Conservation (phyloP, 495 filamentous ascomycete species). For the Lasiosphaeria hispida region DNA sequence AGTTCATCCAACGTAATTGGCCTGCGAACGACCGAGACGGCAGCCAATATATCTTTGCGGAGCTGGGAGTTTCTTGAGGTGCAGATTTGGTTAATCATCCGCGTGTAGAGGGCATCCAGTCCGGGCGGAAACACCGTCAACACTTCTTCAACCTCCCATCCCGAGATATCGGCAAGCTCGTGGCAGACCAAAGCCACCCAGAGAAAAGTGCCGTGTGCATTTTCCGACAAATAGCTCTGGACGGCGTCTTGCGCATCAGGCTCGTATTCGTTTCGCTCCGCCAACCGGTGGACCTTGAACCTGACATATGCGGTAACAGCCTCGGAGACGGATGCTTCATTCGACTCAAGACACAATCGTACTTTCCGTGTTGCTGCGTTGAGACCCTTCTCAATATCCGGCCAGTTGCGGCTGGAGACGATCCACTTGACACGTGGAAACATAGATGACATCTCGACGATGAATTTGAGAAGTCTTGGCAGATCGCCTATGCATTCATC, state of each 20-base stretch:
- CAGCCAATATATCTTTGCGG: slow-evolving; percentile 20
- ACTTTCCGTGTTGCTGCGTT: slow-evolving; percentile 7
- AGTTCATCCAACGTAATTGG: slow-evolving; percentile 25
- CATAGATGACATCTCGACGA: slow-evolving; percentile 17
- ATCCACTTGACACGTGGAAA: slow-evolving; percentile 36
- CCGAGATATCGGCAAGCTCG: slow-evolving; percentile 14
- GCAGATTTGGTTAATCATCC: slow-evolving; percentile 24
- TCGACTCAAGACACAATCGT: slow-evolving; percentile 32
- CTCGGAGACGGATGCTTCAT: slow-evolving; percentile 15
- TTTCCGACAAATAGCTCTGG: slow-evolving; percentile 12
- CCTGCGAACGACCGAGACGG: slow-evolving; percentile 10
- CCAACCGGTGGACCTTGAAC: slow-evolving; percentile 28
- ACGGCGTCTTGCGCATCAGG: slow-evolving; percentile 20
- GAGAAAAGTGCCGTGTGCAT: slow-evolving; percentile 33
- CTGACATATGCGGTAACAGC: slow-evolving; percentile 34
- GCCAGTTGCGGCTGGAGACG: slow-evolving; percentile 40
- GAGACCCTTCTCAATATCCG: slow-evolving; percentile 31
- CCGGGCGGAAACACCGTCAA: slow-evolving; percentile 16
- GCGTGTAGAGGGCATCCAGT: slow-evolving; percentile 20
- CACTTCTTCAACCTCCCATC: neutral
- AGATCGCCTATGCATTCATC: slow-evolving; percentile 41
- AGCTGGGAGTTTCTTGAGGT: neutral
- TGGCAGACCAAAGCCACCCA: slow-evolving; percentile 35
- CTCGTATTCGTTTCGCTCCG: slow-evolving; percentile 14
- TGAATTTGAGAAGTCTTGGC: slow-evolving; percentile 30